Evolutionary conservation across 2,329 filamentous ascomycete genomes (phyloP).

Genomic region (Pseudopithomyces maydicus): DNA sequence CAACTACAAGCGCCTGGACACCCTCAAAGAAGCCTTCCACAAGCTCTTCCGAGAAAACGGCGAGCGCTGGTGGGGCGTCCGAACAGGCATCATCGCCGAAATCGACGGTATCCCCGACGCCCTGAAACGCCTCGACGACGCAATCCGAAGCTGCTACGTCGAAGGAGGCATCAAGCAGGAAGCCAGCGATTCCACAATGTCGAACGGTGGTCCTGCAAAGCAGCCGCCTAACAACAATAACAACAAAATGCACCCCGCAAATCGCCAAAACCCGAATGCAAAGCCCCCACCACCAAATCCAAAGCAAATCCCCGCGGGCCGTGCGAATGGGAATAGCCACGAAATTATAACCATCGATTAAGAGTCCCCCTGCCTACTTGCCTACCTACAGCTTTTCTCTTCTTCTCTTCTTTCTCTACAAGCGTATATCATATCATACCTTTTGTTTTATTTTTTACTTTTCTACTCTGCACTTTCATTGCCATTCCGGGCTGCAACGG

Average conservation of each 20-base stretch:
- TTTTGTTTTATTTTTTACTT: too few species aligned
- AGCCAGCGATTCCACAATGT: background rate
- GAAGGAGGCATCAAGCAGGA: conserved; percentile 29
- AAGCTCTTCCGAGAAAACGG: conserved; percentile 37
- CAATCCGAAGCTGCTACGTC: conserved; percentile 42
- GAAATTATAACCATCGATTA: conserved; percentile 13
- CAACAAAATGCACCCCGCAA: background rate
- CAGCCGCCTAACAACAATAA: background rate
- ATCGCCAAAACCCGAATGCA: background rate
- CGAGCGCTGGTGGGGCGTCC: conserved; percentile 45
- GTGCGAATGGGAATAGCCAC: background rate
- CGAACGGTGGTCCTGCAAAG: background rate
- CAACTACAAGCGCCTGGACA: conserved; percentile 35
- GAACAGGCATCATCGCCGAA: conserved; percentile 44
- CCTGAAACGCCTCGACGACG: conserved; percentile 44
- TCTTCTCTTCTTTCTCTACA: background rate
- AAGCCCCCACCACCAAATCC: background rate
- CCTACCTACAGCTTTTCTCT: background rate
- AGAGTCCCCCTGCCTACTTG: background rate
- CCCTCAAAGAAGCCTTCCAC: conserved; percentile 37
- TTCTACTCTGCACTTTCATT: too few species aligned
- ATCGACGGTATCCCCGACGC: conserved; percentile 42
- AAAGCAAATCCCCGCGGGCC: background rate
- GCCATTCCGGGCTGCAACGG: too few species aligned
- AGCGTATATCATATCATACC: background rate